Conservation (phyloP, 768 basidiomycete genomes). For the Hypholoma sublateritium region DNA sequence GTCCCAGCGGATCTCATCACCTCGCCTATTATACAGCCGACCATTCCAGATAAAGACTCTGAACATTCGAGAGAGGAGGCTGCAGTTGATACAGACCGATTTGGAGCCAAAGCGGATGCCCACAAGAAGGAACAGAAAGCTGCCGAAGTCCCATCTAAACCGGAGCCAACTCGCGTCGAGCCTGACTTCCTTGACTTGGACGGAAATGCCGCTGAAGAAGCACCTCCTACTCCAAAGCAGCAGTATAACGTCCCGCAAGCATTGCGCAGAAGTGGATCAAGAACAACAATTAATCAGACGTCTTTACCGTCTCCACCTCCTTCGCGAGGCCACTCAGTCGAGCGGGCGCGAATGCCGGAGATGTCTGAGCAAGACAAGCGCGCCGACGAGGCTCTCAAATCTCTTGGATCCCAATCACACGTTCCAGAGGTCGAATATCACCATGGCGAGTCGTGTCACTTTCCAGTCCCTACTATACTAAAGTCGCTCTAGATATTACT, state of each 20-base stretch:
- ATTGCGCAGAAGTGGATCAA: conserved; percentile 28
- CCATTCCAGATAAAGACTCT: conserved; percentile 39
- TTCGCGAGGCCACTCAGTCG: conserved; percentile 20
- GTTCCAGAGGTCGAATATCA: conserved; percentile 64
- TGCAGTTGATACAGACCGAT: conserved; percentile 34
- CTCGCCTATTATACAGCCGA: conserved; percentile 81
- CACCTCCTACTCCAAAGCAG: conserved; percentile 33
- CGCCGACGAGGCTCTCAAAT: conserved; percentile 52
- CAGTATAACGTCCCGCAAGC: conserved; percentile 24
- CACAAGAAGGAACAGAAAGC: conserved; percentile 6
- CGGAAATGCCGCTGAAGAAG: conserved; percentile 33
- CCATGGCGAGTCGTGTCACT: conserved; percentile 36
- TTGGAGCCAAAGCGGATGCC: conserved; percentile 36
- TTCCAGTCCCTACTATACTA: not conserved
- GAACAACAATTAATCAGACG: conserved; percentile 27
- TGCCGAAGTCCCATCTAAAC: conserved; percentile 1
- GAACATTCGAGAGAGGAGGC: conserved; percentile 21
- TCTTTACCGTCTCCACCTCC: conserved; percentile 33
- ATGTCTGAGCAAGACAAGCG: conserved; percentile 39
- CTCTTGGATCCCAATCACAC: conserved; percentile 39
- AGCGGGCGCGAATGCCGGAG: conserved; percentile 25
- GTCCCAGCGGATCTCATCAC: conserved; percentile 93
- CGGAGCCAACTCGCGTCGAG: conserved; percentile 37
- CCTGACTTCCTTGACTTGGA: conserved; percentile 89
- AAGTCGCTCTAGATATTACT: conserved; percentile 55